Conservation (phyloP, 768 basidiomycete species). For the Lyophyllum shimeji region DNA sequence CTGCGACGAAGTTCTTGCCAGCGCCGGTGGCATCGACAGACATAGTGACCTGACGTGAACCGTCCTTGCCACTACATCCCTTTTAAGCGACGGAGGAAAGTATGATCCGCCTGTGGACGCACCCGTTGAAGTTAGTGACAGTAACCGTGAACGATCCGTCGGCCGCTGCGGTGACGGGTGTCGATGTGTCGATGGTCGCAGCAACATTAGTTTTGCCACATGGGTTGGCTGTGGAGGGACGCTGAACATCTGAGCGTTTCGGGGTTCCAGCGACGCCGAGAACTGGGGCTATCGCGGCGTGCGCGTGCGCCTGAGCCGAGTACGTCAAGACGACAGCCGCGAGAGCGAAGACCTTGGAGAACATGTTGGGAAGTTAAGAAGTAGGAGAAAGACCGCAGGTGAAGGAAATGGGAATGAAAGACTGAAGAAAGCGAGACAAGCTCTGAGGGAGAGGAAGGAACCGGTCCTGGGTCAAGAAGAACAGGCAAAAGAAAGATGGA, state of each 20-base stretch:
- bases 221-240: background rate
- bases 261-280: slow-evolving; percentile 35
- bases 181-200: slow-evolving; percentile 36
- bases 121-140: slow-evolving; percentile 50
- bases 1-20: slow-evolving; percentile 35
- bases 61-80: slow-evolving; percentile 39
- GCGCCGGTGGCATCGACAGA: slow-evolving; percentile 46
- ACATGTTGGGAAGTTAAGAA: slow-evolving; percentile 10
- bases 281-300: slow-evolving; percentile 39
- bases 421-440: slow-evolving; percentile 9
- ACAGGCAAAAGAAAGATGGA: slow-evolving; percentile 3
- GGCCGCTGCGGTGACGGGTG: slow-evolving; percentile 34
- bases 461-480: slow-evolving; percentile 17
- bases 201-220: slow-evolving; percentile 33
- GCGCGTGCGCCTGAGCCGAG: slow-evolving; percentile 14
- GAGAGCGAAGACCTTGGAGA: slow-evolving; percentile 11
- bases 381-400: background rate
- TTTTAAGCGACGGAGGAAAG: background rate
- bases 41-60: slow-evolving; percentile 46
- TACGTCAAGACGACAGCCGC: slow-evolving; percentile 8
- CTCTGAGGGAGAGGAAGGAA: slow-evolving; percentile 16
- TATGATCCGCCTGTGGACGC: background rate
- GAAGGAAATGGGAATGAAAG: background rate
- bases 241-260: slow-evolving; percentile 27
- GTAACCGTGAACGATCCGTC: slow-evolving; percentile 42